These are phyloP conservation scores for Suhomyces taliae DNA, from an alignment of 1,139 yeast genomes.

Conservation along the genomic window DNA sequence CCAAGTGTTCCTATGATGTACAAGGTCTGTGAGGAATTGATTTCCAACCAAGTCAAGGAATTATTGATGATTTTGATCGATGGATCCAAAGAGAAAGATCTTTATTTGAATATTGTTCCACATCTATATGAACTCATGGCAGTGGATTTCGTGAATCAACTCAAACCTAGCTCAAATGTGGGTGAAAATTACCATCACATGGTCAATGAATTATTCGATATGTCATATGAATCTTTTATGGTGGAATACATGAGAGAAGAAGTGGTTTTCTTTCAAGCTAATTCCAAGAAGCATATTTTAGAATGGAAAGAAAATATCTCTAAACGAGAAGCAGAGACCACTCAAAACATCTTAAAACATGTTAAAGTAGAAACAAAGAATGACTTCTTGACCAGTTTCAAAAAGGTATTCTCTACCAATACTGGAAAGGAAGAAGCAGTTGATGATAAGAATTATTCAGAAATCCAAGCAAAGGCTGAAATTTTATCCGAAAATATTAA, in stretches of 20 bases:
- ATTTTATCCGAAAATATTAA: constrained; percentile 46
- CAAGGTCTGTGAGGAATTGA: constrained; percentile 47
- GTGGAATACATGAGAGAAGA: constrained; percentile 54
- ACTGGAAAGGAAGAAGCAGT: constrained; percentile 18
- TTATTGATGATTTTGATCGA: constrained; percentile 32
- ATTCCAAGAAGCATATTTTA: constrained; percentile 26
- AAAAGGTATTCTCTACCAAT: constrained; percentile 56
- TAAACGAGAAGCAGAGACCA: constrained; percentile 42
- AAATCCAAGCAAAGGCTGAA: constrained; percentile 45
- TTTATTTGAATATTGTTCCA: constrained; percentile 35
- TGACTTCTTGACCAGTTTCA: constrained; percentile 57
- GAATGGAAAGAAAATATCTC: constrained; percentile 39
- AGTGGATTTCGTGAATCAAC: constrained; percentile 23
- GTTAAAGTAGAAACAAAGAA: constrained; percentile 44
- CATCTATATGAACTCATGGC: constrained; percentile 31
- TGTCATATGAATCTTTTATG: constrained; percentile 47
- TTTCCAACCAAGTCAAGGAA: constrained; percentile 42
- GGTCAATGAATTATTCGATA: constrained; percentile 45
- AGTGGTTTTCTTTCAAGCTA: constrained; percentile 29
- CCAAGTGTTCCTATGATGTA: constrained; percentile 47
- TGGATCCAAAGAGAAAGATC: constrained; percentile 26
- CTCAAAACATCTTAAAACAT: constrained; percentile 39
- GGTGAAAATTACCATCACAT: constrained; percentile 35
- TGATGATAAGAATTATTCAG: constrained; percentile 31
- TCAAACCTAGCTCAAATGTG: constrained; percentile 32